Percentiles rank a stretch among this genome's conserved stretches.
Evolutionary conservation across 129 eudicot species (phyloP).

Genomic region (Arctium lappa): DNA sequence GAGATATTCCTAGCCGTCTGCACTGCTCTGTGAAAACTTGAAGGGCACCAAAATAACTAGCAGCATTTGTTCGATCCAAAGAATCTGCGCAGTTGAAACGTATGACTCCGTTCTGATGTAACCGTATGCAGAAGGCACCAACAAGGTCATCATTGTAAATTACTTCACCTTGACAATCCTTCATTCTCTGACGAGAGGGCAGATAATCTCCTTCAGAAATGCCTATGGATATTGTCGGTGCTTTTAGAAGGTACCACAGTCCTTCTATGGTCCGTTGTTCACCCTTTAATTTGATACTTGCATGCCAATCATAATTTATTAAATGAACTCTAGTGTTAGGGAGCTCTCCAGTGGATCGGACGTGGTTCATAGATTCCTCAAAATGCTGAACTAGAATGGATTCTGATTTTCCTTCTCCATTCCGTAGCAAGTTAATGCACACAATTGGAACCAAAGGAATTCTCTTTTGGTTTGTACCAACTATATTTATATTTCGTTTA

Average conservation of each 20-base stretch:
- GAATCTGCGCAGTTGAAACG: slow-evolving; percentile 99
- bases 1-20: slow-evolving; percentile 88
- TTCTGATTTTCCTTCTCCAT: slow-evolving; percentile 94
- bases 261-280: slow-evolving; percentile 95
- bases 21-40: slow-evolving; percentile 98
- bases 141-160: slow-evolving; percentile 58
- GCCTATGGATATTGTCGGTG: slow-evolving; percentile 84
- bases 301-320: slow-evolving; percentile 97
- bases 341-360: slow-evolving; percentile 65
- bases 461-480: slow-evolving; percentile 59
- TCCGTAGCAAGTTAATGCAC: slow-evolving; percentile 76
- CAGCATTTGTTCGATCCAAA: slow-evolving; percentile 96
- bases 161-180: slow-evolving; percentile 84
- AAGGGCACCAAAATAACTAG: slow-evolving; percentile 93
- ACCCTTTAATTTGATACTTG: slow-evolving; percentile 74
- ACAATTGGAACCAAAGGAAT: slow-evolving; percentile 75
- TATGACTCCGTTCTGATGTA: slow-evolving; percentile 91
- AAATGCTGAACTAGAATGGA: slow-evolving; percentile 86
- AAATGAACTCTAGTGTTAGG: slow-evolving; percentile 69
- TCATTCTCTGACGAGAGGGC: slow-evolving; percentile 78
- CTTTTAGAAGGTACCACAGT: slow-evolving; percentile 79
- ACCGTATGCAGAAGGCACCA: slow-evolving; percentile 87
- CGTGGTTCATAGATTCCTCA: slow-evolving; percentile 72
- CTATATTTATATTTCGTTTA: slow-evolving; percentile 41
- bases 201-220: slow-evolving; percentile 91